phyloP scores from a whole-genome alignment of 2,329 filamentous ascomycete species.

The Coniochaeta hoffmannii region DNA sequence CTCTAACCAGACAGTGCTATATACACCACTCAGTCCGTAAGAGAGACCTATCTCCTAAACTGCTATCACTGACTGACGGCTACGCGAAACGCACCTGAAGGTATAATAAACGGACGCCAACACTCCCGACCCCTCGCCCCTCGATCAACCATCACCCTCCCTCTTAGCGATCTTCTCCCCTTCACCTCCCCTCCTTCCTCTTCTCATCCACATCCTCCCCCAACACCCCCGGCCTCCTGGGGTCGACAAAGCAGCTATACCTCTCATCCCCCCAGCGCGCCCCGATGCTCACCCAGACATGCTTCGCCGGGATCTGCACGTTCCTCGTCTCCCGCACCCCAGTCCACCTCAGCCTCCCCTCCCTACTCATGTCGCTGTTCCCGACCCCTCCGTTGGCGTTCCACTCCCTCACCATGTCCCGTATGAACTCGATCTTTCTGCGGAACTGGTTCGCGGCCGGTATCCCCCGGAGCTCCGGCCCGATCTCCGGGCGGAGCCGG shows the following conservation, averaged over 20 bases:
- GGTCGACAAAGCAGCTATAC: constrained; percentile 47
- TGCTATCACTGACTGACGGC: neutral
- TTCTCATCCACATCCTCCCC: constrained; percentile 37
- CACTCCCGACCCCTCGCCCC: neutral
- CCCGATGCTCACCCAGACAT: constrained; percentile 64
- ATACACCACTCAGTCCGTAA: neutral
- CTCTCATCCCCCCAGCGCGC: constrained; percentile 52
- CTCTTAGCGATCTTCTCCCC: neutral
- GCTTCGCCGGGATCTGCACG: constrained; percentile 47
- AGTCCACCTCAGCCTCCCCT: constrained; percentile 48
- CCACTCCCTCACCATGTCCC: constrained; percentile 64
- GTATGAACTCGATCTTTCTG: constrained; percentile 67
- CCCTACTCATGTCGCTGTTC: constrained; percentile 51
- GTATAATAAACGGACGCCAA: neutral
- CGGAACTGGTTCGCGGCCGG: constrained; percentile 67
- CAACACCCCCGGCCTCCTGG: constrained; percentile 43
- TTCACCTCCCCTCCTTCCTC: neutral
- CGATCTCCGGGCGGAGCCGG: constrained; percentile 49
- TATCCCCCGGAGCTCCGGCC: constrained; percentile 52
- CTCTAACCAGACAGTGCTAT: neutral
- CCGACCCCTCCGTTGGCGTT: constrained; percentile 62
- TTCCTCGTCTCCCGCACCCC: constrained; percentile 49
- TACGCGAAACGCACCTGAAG: neutral
- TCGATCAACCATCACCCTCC: neutral
- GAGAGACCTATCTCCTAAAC: neutral